These are phyloP conservation scores for Sistotremastrum suecicum DNA, from an alignment of 768 basidiomycete genomes.

Conservation along the genomic window DNA sequence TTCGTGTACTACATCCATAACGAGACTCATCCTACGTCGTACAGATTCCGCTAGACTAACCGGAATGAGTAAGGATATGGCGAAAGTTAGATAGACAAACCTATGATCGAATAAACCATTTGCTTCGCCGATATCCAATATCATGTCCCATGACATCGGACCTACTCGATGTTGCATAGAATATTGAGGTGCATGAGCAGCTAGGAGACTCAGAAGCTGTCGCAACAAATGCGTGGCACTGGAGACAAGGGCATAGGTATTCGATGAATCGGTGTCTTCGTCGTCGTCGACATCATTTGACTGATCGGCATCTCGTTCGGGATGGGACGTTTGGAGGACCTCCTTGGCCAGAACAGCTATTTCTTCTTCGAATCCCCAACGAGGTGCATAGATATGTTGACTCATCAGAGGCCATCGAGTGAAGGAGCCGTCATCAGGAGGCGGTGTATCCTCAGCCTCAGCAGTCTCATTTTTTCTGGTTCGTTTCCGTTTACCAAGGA, in stretches of 20 bases:
- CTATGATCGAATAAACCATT: slow-evolving; percentile 20
- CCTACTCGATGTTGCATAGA: slow-evolving; percentile 53
- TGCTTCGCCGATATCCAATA: slow-evolving; percentile 39
- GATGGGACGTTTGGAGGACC: slow-evolving; percentile 12
- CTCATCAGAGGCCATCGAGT: slow-evolving; percentile 63
- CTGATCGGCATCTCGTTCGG: background rate
- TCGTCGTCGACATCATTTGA: background rate
- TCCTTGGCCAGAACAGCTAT: slow-evolving; percentile 32
- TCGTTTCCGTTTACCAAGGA: background rate
- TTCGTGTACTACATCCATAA: no score
- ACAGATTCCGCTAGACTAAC: no score
- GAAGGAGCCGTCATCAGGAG: background rate
- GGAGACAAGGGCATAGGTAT: background rate
- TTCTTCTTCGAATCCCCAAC: slow-evolving; percentile 63
- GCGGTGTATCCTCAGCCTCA: background rate
- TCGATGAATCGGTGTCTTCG: background rate
- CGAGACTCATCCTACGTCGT: no score
- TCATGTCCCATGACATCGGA: slow-evolving; percentile 48
- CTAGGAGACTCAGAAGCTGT: slow-evolving; percentile 37
- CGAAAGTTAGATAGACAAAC: slow-evolving; percentile 9
- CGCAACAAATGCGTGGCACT: no score
- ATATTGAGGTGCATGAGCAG: slow-evolving; percentile 40
- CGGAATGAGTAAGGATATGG: no score
- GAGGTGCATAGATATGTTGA: slow-evolving; percentile 47
- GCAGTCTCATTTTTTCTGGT: background rate